Base-by-base conservation (phyloP, 345 rosid species). In the Noccaea caerulescens region DNA sequence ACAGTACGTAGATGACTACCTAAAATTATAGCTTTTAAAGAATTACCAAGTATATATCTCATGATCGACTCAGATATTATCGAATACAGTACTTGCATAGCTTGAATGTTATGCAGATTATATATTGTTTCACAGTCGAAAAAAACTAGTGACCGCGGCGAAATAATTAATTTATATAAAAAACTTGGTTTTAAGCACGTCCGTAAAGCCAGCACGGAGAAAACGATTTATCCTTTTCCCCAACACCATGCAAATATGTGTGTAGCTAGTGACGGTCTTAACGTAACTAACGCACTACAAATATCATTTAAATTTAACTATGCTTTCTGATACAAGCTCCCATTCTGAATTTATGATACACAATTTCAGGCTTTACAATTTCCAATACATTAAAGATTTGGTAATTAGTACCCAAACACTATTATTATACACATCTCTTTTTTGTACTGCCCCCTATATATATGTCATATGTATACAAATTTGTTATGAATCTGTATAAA, bases 201-300 rank as follows among this genome's bases (percentile, higher is more conserved):
- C 61, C 72, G 38, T 58, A 20, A 47, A 65, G 0, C 38, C 47
- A 59, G 63, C 52, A 12, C 33, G 11, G 56, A 47, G 66, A 72
- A 66, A 58, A 30, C n/a, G 53, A 66, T 58, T 8, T 39, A 41
- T 73, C 46, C 2, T 4, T 47, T 49, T 36, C 23, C 25, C 46
- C 23, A 67, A 38, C 16, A 67, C 13, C 56, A 59, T 69, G 63
- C 70, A 69, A 27, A 20, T 45, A 39, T 32, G 23, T 69, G 8
- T 49, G 3, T 36, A 27, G 30, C 30, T 55, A 37, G 14, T 62
- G 58, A 60, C 51, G 67, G 46, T 75, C 47, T 41, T 41, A 51
- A 59, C 54, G 67, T 54, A 75, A 75, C 79, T 53, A 61, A 75
- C 79, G 66, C 79, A 68, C 64, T 75, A 53, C 34, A 61, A 44